Evolutionary conservation across 202 grass and related monocot species (phyloP).

Genomic region (Digitaria exilis): DNA sequence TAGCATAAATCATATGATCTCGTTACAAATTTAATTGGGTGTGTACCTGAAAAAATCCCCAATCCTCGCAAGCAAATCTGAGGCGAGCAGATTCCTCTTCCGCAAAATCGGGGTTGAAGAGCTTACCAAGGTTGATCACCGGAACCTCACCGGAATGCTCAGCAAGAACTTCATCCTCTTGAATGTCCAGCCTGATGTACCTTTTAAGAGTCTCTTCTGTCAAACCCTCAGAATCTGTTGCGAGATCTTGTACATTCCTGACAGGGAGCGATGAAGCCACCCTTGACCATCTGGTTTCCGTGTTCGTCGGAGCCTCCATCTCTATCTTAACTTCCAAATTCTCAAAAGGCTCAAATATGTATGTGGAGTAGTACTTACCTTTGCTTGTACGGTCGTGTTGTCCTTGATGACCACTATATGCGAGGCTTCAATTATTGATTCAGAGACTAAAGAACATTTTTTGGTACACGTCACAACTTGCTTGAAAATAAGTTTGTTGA

Average conservation of each 20-base stretch:
- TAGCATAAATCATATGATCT: too few relatives aligned
- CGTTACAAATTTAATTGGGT: too few relatives aligned
- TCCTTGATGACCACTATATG: neutral
- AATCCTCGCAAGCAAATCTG: constrained; percentile 37
- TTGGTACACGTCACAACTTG: neutral
- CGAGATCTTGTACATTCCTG: constrained; percentile 41
- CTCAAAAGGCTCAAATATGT: neutral
- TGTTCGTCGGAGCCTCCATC: neutral
- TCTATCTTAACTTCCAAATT: neutral
- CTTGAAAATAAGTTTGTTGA: neutral
- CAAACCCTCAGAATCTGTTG: neutral
- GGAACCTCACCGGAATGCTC: constrained; percentile 31
- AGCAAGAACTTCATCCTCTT: neutral
- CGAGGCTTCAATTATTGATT: neutral
- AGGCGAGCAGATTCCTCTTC: constrained; percentile 34
- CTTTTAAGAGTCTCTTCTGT: constrained; percentile 4
- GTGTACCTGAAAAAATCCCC: constrained; percentile 51
- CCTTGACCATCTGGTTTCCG: neutral
- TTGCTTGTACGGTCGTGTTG: neutral
- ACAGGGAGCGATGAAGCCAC: neutral
- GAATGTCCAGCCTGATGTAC: constrained; percentile 36
- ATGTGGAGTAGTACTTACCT: neutral
- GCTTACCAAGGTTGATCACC: constrained; percentile 33
- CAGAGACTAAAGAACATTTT: neutral
- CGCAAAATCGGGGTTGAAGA: neutral